Percentiles rank a stretch among this genome's conserved stretches.
Evolutionary conservation across 768 basidiomycete species (phyloP).

Genomic region (Tulasnella calospora): DNA sequence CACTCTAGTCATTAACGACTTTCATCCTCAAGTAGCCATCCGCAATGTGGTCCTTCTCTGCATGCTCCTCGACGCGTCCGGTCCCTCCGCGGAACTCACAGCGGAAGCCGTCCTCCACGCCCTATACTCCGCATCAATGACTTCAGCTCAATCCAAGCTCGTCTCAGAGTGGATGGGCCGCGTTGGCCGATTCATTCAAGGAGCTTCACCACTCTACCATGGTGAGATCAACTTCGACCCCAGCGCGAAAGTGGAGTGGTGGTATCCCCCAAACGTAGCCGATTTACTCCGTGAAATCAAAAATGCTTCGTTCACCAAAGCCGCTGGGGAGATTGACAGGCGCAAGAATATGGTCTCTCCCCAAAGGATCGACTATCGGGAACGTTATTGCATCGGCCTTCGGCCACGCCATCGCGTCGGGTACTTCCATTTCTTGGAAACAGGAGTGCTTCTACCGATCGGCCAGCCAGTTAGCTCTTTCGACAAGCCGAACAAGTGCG

Average conservation of each 20-base stretch:
- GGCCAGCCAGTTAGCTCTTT: slow-evolving; percentile 43
- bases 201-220: not conserved
- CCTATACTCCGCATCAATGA: slow-evolving; percentile 47
- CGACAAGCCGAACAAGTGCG: slow-evolving; percentile 38
- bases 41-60: slow-evolving; percentile 45
- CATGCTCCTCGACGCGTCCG: slow-evolving; percentile 39
- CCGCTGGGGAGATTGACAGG: not conserved
- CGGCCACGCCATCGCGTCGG: slow-evolving; percentile 47
- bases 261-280: not conserved
- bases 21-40: slow-evolving; percentile 33
- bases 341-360: slow-evolving; percentile 35
- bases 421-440: slow-evolving; percentile 40
- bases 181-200: slow-evolving; percentile 31
- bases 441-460: slow-evolving; percentile 47
- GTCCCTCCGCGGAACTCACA: slow-evolving; percentile 34
- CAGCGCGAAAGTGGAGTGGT: not conserved
- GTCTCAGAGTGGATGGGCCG: slow-evolving; percentile 31
- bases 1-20: slow-evolving; percentile 44
- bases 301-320: not conserved
- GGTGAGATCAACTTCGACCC: not conserved
- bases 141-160: slow-evolving; percentile 35
- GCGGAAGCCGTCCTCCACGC: slow-evolving; percentile 48
- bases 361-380: slow-evolving; percentile 41
- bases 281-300: not conserved
- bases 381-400: slow-evolving; percentile 42